phyloP scores from a whole-genome alignment of 2,329 filamentous ascomycete species.

The Tolypocladium nubicola region DNA sequence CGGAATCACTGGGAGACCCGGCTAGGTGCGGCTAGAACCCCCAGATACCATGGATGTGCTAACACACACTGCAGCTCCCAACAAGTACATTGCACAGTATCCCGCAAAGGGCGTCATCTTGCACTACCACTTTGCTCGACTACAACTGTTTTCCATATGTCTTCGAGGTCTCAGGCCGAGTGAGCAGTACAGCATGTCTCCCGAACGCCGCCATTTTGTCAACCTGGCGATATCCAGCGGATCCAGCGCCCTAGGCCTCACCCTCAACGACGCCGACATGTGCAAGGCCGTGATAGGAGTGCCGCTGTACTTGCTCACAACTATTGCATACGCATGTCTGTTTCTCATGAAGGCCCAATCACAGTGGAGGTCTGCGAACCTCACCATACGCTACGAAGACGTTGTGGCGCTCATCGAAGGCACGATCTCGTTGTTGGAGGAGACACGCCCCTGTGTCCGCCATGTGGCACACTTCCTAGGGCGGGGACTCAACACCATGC shows the following conservation, averaged over 20 bases:
- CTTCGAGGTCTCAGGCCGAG: slow-evolving; percentile 22
- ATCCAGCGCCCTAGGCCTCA: slow-evolving; percentile 16
- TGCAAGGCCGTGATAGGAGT: slow-evolving; percentile 18
- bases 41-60: neutral
- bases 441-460: slow-evolving; percentile 14
- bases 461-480: slow-evolving; percentile 19
- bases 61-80: slow-evolving; percentile 22
- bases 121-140: slow-evolving; percentile 38
- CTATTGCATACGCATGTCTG: slow-evolving; percentile 19
- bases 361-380: slow-evolving; percentile 16
- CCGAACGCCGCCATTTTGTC: slow-evolving; percentile 32
- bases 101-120: slow-evolving; percentile 37
- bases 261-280: slow-evolving; percentile 19
- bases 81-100: slow-evolving; percentile 34
- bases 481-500: slow-evolving; percentile 16
- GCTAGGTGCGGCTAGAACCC: slow-evolving; percentile 11
- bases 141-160: slow-evolving; percentile 38
- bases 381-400: slow-evolving; percentile 19
- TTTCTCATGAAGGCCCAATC: slow-evolving; percentile 22
- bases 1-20: slow-evolving; percentile 23
- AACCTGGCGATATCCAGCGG: slow-evolving; percentile 26
- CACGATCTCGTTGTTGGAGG: slow-evolving; percentile 12
- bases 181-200: slow-evolving; percentile 29
- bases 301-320: slow-evolving; percentile 20
- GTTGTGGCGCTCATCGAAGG: slow-evolving; percentile 14